Percentiles rank a stretch among this genome's conserved stretches.
Evolutionary conservation across 2,329 filamentous ascomycete species (phyloP).

Genomic region (Microascus cirrosus): DNA sequence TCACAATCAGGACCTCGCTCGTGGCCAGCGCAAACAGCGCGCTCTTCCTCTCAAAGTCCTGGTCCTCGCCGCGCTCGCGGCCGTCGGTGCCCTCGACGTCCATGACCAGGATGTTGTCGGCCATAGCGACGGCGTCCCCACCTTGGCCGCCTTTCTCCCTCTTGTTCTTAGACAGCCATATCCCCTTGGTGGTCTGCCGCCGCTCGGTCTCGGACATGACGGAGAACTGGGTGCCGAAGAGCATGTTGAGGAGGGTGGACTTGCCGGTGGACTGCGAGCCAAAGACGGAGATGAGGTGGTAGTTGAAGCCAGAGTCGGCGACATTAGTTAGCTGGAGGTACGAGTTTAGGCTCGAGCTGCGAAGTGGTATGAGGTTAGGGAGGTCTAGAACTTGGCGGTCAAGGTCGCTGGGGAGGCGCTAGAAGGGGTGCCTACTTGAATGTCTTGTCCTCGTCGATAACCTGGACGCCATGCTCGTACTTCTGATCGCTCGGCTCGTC

Average conservation of each 20-base stretch:
- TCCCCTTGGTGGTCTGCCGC: slow-evolving; percentile 95
- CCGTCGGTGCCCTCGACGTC: slow-evolving; percentile 98
- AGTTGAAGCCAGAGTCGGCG: slow-evolving; percentile 90
- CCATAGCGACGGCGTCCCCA: slow-evolving; percentile 50
- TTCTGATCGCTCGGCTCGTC: slow-evolving; percentile 50
- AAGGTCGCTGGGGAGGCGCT: background rate
- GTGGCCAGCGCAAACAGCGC: slow-evolving; percentile 94
- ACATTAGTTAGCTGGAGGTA: slow-evolving; percentile 76
- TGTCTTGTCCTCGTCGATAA: slow-evolving; percentile 77
- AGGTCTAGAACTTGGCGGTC: background rate
- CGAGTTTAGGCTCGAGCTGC: slow-evolving; percentile 62
- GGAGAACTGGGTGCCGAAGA: slow-evolving; percentile 92
- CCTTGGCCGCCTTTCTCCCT: slow-evolving; percentile 27
- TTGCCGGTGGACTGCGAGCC: slow-evolving; percentile 98
- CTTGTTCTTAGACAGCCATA: slow-evolving; percentile 99
- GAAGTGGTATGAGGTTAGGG: slow-evolving; percentile 8
- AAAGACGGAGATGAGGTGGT: slow-evolving; percentile 98
- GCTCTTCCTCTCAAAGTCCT: slow-evolving; percentile 98
- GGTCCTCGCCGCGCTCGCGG: slow-evolving; percentile 89
- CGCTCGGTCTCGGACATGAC: slow-evolving; percentile 95
- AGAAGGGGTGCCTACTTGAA: slow-evolving; percentile 64
- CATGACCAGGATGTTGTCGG: slow-evolving; percentile 98
- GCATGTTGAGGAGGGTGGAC: slow-evolving; percentile 88
- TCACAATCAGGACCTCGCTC: slow-evolving; percentile 94
- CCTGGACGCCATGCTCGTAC: slow-evolving; percentile 91